Conservation (phyloP, 345 rosid species). For the Mercurialis annua region DNA sequence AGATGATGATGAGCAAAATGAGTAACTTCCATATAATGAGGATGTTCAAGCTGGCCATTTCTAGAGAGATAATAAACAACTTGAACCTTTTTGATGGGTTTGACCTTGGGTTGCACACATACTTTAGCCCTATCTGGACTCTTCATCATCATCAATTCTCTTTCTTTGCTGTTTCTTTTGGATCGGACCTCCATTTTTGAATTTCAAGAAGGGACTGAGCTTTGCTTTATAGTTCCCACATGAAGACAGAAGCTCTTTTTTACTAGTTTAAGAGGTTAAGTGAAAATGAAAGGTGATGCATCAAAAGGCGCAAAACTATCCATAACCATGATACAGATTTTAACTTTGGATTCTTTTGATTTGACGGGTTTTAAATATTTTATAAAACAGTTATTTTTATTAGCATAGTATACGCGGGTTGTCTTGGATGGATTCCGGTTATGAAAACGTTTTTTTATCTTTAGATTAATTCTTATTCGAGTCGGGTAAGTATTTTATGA, state of each 20-base stretch:
- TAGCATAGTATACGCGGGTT: too few relatives aligned
- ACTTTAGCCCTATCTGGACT: slow-evolving; percentile 46
- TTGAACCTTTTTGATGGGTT: slow-evolving; percentile 48
- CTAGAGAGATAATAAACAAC: slow-evolving; percentile 84
- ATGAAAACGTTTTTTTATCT: too few relatives aligned
- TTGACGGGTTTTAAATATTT: too few relatives aligned
- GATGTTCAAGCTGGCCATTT: slow-evolving; percentile 91
- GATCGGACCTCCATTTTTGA: slow-evolving; percentile 26
- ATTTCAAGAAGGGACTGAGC: background rate
- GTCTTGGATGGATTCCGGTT: too few relatives aligned
- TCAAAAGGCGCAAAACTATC: slow-evolving; percentile 5
- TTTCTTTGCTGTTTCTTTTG: slow-evolving; percentile 37
- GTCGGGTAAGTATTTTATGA: too few relatives aligned
- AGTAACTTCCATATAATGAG: slow-evolving; percentile 81
- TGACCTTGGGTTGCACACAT: slow-evolving; percentile 23
- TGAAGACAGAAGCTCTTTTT: background rate
- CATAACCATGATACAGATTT: background rate
- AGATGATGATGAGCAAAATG: slow-evolving; percentile 63
- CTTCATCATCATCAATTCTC: too few relatives aligned
- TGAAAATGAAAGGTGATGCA: slow-evolving; percentile 15
- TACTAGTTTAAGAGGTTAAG: background rate
- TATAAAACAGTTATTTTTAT: too few relatives aligned
- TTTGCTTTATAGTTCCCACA: background rate
- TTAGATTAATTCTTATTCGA: too few relatives aligned
- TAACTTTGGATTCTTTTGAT: slow-evolving; percentile 10